Evolutionary conservation across 1,284 basidiomycete species (phyloP).

Genomic region (Trametes pubescens): DNA sequence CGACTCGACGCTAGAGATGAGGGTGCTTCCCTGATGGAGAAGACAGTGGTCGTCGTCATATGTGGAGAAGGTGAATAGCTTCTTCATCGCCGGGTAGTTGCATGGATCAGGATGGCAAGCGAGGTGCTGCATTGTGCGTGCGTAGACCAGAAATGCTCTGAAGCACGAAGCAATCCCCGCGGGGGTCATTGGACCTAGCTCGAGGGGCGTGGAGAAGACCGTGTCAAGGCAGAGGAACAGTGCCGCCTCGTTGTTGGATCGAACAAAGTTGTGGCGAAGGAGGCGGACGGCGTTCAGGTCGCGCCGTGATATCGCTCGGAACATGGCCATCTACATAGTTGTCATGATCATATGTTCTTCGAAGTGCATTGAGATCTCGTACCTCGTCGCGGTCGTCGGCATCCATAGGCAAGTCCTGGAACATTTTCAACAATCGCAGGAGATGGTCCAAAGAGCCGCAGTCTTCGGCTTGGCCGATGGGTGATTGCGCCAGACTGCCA

Average conservation of each 20-base stretch:
- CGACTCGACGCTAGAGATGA: conserved; percentile 12
- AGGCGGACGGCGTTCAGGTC: conserved; percentile 39
- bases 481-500: not conserved
- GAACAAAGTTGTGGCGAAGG: conserved; percentile 40
- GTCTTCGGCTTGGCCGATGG: not conserved
- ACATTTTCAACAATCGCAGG: not conserved
- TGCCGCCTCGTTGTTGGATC: conserved; percentile 40
- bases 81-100: conserved; percentile 35
- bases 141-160: conserved; percentile 47
- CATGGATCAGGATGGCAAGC: conserved; percentile 43
- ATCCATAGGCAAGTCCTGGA: conserved; percentile 1
- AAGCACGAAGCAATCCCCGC: conserved; percentile 44
- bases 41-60: conserved; percentile 38
- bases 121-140: conserved; percentile 44
- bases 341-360: not conserved
- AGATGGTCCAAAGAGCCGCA: not conserved
- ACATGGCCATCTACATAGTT: conserved; percentile 46
- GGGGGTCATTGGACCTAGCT: conserved; percentile 31
- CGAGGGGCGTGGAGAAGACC: conserved; percentile 40
- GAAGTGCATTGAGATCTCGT: not conserved
- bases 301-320: conserved; percentile 45
- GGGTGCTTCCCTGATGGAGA: conserved; percentile 37
- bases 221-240: conserved; percentile 53
- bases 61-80: conserved; percentile 50
- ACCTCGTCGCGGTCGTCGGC: conserved; percentile 31